Percentiles rank a stretch among this genome's conserved stretches.
These are phyloP conservation scores for Thelephora ganbajun DNA, from an alignment of 768 basidiomycete species.

Conservation along the genomic window DNA sequence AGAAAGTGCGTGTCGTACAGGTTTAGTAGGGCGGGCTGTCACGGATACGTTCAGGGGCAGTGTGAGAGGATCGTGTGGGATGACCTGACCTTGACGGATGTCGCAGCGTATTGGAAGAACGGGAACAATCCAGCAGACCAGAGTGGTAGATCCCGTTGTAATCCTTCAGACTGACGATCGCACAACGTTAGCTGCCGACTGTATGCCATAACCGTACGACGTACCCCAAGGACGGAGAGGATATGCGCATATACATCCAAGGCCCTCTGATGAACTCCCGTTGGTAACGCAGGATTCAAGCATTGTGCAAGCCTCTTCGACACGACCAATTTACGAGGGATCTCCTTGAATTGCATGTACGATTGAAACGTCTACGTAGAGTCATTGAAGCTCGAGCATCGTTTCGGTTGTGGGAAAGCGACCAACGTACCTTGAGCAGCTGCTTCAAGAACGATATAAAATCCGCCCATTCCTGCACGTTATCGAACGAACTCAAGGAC, in stretches of 20 bases:
- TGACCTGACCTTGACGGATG: slow-evolving; percentile 73
- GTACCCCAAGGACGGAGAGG: slow-evolving; percentile 77
- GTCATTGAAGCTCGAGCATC: neutral
- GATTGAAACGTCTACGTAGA: slow-evolving; percentile 74
- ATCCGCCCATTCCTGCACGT: slow-evolving; percentile 98
- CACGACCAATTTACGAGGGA: slow-evolving; percentile 87
- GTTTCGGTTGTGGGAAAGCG: neutral
- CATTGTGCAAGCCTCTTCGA: slow-evolving; percentile 94
- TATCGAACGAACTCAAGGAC: slow-evolving; percentile 86
- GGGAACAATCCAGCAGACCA: slow-evolving; percentile 97
- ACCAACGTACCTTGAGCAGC: slow-evolving; percentile 60
- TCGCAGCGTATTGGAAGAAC: slow-evolving; percentile 98
- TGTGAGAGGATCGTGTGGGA: neutral
- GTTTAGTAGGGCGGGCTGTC: slow-evolving; percentile 71
- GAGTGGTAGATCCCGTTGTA: slow-evolving; percentile 72
- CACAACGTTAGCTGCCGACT: neutral
- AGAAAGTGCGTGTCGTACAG: slow-evolving; percentile 91
- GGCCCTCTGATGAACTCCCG: slow-evolving; percentile 93
- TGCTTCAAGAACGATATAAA: slow-evolving; percentile 96
- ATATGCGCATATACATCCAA: slow-evolving; percentile 92
- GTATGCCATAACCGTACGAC: slow-evolving; percentile 14
- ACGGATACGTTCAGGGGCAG: neutral
- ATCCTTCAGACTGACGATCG: slow-evolving; percentile 56
- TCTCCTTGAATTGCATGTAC: slow-evolving; percentile 89
- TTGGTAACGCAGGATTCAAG: slow-evolving; percentile 92